Evolutionary conservation across 1,139 yeast genomes (phyloP).

Genomic region (Saccharomyces pastorianus): DNA sequence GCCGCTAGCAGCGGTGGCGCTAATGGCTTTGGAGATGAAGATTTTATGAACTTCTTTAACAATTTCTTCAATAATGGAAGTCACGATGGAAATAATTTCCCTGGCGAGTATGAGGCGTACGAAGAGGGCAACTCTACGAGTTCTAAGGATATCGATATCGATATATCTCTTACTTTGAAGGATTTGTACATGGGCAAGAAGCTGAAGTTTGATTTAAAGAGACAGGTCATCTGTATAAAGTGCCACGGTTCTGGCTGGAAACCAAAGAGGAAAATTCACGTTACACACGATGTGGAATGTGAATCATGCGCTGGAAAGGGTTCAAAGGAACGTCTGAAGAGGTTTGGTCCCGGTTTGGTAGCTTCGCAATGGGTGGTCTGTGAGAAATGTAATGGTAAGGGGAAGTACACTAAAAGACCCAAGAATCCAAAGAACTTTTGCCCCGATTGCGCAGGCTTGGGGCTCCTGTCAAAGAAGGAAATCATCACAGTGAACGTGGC

Average conservation of each 20-base stretch:
- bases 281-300: slow-evolving; percentile 49
- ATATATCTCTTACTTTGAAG: slow-evolving; percentile 39
- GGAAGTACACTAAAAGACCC: slow-evolving; percentile 44
- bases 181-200: slow-evolving; percentile 79
- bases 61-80: slow-evolving; percentile 1
- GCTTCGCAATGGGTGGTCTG: slow-evolving; percentile 60
- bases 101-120: slow-evolving; percentile 2
- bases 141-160: slow-evolving; percentile 45
- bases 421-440: slow-evolving; percentile 58
- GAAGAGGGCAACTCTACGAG: slow-evolving; percentile 25
- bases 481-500: slow-evolving; percentile 71
- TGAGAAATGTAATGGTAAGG: slow-evolving; percentile 63
- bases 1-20: slow-evolving; percentile 18
- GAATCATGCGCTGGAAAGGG: slow-evolving; percentile 71
- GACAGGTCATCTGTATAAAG: slow-evolving; percentile 60
- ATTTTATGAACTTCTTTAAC: slow-evolving; percentile 13
- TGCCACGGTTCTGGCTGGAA: slow-evolving; percentile 66
- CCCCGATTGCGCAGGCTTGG: slow-evolving; percentile 63
- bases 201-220: slow-evolving; percentile 62
- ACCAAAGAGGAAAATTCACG: slow-evolving; percentile 20
- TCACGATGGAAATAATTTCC: neutral
- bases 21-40: slow-evolving; percentile 14
- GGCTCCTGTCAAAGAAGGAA: slow-evolving; percentile 58
- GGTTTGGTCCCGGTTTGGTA: slow-evolving; percentile 72
- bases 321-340: slow-evolving; percentile 45